These are phyloP conservation scores for Metschnikowia sp. DNA, from an alignment of 805 yeast genomes.

Conservation along the genomic window DNA sequence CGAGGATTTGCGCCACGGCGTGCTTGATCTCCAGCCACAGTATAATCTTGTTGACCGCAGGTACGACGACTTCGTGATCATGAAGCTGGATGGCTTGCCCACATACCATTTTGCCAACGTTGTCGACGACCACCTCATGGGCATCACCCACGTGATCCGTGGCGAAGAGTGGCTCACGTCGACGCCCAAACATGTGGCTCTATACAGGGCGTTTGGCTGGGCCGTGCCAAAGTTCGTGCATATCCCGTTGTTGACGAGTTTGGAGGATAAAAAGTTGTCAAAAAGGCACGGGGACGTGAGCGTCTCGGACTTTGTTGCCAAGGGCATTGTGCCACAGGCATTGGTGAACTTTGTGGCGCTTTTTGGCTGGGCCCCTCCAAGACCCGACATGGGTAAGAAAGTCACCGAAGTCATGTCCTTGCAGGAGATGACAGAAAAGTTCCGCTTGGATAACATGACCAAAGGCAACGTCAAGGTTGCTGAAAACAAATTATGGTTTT, in stretches of 20 bases:
- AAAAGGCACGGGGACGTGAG: slow-evolving; percentile 84
- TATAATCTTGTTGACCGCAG: slow-evolving; percentile 64
- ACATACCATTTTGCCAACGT: slow-evolving; percentile 97
- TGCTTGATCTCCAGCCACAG: slow-evolving; percentile 74
- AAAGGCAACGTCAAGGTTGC: slow-evolving; percentile 94
- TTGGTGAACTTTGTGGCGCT: slow-evolving; percentile 81
- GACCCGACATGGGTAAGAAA: slow-evolving; percentile 45
- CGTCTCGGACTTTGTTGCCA: slow-evolving; percentile 51
- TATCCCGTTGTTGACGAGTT: slow-evolving; percentile 79
- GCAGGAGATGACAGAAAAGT: slow-evolving; percentile 49
- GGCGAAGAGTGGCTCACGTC: slow-evolving; percentile 99
- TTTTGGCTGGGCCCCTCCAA: slow-evolving; percentile 92
- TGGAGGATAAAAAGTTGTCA: slow-evolving; percentile 72
- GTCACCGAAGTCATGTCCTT: slow-evolving; percentile 51
- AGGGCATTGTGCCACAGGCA: slow-evolving; percentile 83
- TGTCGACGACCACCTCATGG: slow-evolving; percentile 90
- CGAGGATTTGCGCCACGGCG: slow-evolving; percentile 75
- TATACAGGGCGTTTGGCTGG: slow-evolving; percentile 88
- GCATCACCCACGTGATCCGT: slow-evolving; percentile 87
- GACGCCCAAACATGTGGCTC: slow-evolving; percentile 88
- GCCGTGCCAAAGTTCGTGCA: slow-evolving; percentile 77
- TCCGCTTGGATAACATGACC: slow-evolving; percentile 71
- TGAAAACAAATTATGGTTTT: slow-evolving; percentile 65
- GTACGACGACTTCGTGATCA: slow-evolving; percentile 82
- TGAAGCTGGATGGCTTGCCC: slow-evolving; percentile 93